These are phyloP conservation scores for Neurospora pannonica DNA, from an alignment of 495 filamentous ascomycete genomes.

Conservation along the genomic window DNA sequence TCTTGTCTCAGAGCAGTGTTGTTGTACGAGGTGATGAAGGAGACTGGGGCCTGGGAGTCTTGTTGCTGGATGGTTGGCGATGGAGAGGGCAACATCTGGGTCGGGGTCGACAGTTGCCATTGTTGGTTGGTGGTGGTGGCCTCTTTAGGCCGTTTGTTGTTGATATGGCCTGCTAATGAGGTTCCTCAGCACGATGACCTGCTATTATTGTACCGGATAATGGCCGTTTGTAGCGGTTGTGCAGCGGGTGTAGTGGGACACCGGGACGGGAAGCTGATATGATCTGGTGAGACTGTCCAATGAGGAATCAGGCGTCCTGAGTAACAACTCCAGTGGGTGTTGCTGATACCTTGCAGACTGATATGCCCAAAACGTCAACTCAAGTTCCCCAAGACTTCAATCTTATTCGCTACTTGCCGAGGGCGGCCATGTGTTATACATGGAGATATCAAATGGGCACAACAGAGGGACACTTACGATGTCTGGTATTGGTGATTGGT, in stretches of 20 bases:
- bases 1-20: neutral
- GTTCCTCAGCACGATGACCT: neutral
- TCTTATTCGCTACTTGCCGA: neutral
- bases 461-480: neutral
- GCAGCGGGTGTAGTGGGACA: neutral
- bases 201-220: neutral
- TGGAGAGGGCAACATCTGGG: conserved; percentile 32
- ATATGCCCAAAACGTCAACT: neutral
- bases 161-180: neutral
- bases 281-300: neutral
- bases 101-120: neutral
- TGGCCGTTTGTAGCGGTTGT: neutral
- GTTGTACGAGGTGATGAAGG: conserved; percentile 52
- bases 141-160: neutral
- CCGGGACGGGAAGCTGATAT: neutral
- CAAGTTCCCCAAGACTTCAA: neutral
- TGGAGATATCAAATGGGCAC: neutral
- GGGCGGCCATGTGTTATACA: neutral
- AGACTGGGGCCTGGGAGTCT: conserved; percentile 48
- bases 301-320: neutral
- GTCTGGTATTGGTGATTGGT: neutral
- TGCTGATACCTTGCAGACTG: neutral
- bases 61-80: conserved; percentile 48
- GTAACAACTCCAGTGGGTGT: neutral
- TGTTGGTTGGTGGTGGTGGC: neutral